Conservation (phyloP, 805 yeast species). For the Wickerhamiella galacta region DNA sequence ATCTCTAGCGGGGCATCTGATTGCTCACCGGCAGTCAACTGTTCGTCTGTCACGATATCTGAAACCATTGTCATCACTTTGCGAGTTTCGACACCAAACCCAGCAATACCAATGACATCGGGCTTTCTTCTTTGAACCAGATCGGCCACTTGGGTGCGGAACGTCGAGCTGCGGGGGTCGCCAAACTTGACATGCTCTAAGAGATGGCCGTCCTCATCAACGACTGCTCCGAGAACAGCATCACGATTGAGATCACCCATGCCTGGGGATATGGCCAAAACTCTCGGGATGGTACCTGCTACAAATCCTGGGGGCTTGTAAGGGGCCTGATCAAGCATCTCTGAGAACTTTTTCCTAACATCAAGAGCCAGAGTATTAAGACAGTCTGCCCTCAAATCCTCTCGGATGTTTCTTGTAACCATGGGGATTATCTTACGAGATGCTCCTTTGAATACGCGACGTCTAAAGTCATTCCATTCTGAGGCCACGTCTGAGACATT, state of each 20-base stretch:
- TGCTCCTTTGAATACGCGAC: slow-evolving; percentile 46
- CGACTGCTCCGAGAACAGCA: slow-evolving; percentile 66
- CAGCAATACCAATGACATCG: slow-evolving; percentile 83
- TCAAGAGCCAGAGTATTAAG: slow-evolving; percentile 51
- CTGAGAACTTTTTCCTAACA: slow-evolving; percentile 51
- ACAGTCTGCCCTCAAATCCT: slow-evolving; percentile 60
- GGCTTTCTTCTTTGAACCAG: slow-evolving; percentile 54
- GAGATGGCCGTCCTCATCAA: slow-evolving; percentile 68
- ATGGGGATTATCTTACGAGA: slow-evolving; percentile 49
- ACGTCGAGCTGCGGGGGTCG: slow-evolving; percentile 47
- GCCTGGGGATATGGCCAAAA: slow-evolving; percentile 70
- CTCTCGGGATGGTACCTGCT: slow-evolving; percentile 71
- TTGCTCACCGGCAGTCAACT: slow-evolving; percentile 24
- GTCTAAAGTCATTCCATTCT: slow-evolving; percentile 70
- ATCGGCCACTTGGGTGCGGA: slow-evolving; percentile 43
- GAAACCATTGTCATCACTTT: slow-evolving; percentile 34
- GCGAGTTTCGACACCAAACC: slow-evolving; percentile 61
- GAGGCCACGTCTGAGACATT: slow-evolving; percentile 50
- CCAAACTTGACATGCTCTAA: slow-evolving; percentile 65
- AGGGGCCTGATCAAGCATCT: slow-evolving; percentile 84
- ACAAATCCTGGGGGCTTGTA: slow-evolving; percentile 64
- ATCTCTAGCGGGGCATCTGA: slow-evolving; percentile 34
- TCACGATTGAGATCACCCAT: slow-evolving; percentile 66
- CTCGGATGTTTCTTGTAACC: slow-evolving; percentile 63
- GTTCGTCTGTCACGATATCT: slow-evolving; percentile 39